Conservation (phyloP, 495 filamentous ascomycete genomes). For the Gamarada debralockiae region DNA sequence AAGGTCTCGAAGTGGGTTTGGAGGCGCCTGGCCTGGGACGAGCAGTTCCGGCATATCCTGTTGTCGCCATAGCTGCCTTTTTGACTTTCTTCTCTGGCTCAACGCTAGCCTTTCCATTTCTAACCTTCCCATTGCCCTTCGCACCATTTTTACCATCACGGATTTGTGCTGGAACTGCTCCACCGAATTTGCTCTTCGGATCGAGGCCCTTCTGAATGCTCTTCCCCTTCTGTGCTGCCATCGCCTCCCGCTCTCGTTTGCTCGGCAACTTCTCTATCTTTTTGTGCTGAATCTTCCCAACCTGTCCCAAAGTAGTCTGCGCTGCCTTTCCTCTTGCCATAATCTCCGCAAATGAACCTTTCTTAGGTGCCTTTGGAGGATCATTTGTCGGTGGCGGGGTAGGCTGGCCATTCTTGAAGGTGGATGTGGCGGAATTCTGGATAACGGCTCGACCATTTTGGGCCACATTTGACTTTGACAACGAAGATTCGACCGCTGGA, state of each 20-base stretch:
- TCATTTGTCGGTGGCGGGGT: conserved; percentile 14
- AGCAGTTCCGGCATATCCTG: conserved; percentile 53
- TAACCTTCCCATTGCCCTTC: conserved; percentile 19
- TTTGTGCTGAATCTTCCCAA: conserved; percentile 55
- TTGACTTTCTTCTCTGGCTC: conserved; percentile 48
- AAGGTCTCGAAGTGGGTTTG: conserved; percentile 18
- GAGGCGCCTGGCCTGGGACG: conserved; percentile 25
- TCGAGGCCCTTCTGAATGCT: conserved; percentile 21
- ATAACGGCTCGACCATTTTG: conserved; percentile 15
- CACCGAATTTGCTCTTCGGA: conserved; percentile 22
- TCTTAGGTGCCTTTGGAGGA: conserved; percentile 39
- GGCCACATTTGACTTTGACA: conserved; percentile 21
- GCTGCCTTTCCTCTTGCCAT: conserved; percentile 60
- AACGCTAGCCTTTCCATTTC: conserved; percentile 14
- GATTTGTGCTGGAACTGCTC: conserved; percentile 3
- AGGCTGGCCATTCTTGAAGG: conserved; percentile 21
- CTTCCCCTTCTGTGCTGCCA: conserved; percentile 31
- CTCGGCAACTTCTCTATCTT: conserved; percentile 37
- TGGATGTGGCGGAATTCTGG: not conserved
- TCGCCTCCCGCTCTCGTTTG: conserved; percentile 43
- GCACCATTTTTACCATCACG: conserved; percentile 20
- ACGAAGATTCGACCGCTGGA: conserved; percentile 21
- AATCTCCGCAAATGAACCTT: conserved; percentile 64
- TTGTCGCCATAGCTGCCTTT: conserved; percentile 52
- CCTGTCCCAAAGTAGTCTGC: conserved; percentile 39